phyloP scores from a whole-genome alignment of 768 basidiomycete species.

The Lactarius hengduanensis region DNA sequence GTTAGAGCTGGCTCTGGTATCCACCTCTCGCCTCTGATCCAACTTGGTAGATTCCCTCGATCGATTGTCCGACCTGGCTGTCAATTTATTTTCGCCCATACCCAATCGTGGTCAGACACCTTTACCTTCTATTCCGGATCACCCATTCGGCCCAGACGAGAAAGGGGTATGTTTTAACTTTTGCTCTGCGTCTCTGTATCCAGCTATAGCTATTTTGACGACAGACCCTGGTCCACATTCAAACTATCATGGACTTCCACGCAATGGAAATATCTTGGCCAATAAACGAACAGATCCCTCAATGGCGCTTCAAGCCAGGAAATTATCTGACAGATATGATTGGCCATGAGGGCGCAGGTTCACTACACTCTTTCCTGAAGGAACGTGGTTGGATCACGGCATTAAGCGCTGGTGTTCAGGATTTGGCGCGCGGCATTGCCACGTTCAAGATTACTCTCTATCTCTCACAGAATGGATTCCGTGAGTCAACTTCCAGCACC shows the following conservation, averaged over 20 bases:
- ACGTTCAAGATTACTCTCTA: slow-evolving; percentile 84
- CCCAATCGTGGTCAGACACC: slow-evolving; percentile 58
- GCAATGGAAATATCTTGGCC: slow-evolving; percentile 81
- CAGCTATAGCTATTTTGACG: slow-evolving; percentile 24
- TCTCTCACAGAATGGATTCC: slow-evolving; percentile 82
- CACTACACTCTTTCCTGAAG: slow-evolving; percentile 88
- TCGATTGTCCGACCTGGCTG: slow-evolving; percentile 60
- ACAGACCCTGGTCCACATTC: slow-evolving; percentile 78
- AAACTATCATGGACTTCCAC: slow-evolving; percentile 87
- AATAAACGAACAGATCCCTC: slow-evolving; percentile 64
- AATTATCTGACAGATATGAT: slow-evolving; percentile 76
- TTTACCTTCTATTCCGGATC: slow-evolving; percentile 64
- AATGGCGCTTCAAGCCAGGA: slow-evolving; percentile 78
- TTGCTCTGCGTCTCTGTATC: background rate
- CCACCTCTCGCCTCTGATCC: slow-evolving; percentile 6
- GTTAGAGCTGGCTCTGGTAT: slow-evolving; percentile 38
- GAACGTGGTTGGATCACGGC: slow-evolving; percentile 81
- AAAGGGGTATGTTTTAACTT: slow-evolving; percentile 56
- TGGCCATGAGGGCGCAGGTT: slow-evolving; percentile 93
- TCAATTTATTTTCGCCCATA: slow-evolving; percentile 69
- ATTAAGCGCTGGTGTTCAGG: slow-evolving; percentile 66
- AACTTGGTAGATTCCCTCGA: slow-evolving; percentile 65
- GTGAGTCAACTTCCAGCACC: slow-evolving; percentile 45
- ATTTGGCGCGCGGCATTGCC: slow-evolving; percentile 78
- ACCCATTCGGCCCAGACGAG: slow-evolving; percentile 71